These are phyloP conservation scores for Ananas comosus DNA, from an alignment of 176 grass and related monocot species.

Conservation along the genomic window DNA sequence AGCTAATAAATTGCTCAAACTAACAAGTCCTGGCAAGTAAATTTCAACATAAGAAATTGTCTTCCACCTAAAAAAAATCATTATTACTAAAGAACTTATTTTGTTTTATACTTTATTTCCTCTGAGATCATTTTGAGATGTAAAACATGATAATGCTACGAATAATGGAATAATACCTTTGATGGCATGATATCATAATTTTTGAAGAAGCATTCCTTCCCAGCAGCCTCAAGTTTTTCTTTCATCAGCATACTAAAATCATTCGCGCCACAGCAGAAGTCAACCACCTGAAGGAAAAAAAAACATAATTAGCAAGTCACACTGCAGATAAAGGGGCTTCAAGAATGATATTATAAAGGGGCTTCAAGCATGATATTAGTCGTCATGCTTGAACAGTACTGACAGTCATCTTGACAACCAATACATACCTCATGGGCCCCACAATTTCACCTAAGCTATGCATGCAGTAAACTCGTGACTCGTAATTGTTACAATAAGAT, in stretches of 20 bases:
- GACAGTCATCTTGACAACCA: background rate
- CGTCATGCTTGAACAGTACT: background rate
- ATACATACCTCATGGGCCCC: background rate
- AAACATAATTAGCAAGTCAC: constrained; percentile 1
- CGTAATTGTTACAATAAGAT: too few relatives aligned
- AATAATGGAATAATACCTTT: constrained; percentile 34
- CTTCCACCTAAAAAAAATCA: too few relatives aligned
- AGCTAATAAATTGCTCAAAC: too few relatives aligned
- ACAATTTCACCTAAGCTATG: too few relatives aligned
- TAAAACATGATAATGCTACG: constrained; percentile 1
- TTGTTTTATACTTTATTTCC: background rate
- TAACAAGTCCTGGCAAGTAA: too few relatives aligned
- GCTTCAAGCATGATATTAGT: background rate
- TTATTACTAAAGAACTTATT: background rate
- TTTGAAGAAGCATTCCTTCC: constrained; percentile 79
- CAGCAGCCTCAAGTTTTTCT: constrained; percentile 58
- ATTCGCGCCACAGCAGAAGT: constrained; percentile 95
- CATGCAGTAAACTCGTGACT: too few relatives aligned
- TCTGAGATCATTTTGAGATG: constrained; percentile 6
- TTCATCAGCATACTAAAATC: constrained; percentile 85
- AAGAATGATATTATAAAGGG: background rate
- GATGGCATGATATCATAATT: constrained; percentile 87
- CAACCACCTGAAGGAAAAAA: constrained; percentile 52
- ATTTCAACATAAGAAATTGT: too few relatives aligned
- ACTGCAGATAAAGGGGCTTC: background rate